Evolutionary conservation across 306 rosid species (phyloP), one percentile per base, ranked within the genome.

Genomic region (Ziziphus jujuba): DNA sequence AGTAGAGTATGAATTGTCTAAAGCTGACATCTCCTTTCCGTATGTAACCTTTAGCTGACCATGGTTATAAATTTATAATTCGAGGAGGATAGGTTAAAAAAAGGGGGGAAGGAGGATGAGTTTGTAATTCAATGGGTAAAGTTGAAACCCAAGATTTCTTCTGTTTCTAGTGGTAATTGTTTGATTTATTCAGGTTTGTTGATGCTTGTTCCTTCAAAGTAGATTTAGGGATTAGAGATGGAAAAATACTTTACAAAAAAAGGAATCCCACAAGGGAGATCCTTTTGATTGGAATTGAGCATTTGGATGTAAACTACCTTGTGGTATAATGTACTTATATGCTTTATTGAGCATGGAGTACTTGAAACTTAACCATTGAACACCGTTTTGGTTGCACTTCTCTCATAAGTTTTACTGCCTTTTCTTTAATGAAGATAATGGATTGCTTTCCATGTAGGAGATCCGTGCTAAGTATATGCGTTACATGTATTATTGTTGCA

Each of bases 111-210:
- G 6, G 62, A 22, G 25, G 35, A 2, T 22, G 66, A 21, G 67
- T 25, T 28, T 17, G 59, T 54, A 15, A 14, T 65, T 49, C 52
- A 19, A 40, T 7, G 61, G 52, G 59, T 22, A 22, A 23, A 48
- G 21, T 34, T 36, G 38, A 21, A 54, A 47, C 52, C 22, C 12
- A 14, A 9, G 16, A 24, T 34, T 24, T 20, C 17, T 54, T 68
- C 72, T 5, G 38, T 59, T 17, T 13, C 11, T 28, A 63, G 69
- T 49, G 6, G 0, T 31, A 23, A 76, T 72, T 69, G n/a, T 49
- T 75, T 62, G 24, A 66, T 75, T 75, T 44, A 6, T 69, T 60
- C 33, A 16, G 59, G 54, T 51, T 45, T 62, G 9, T 13, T 36
- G 13, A 38, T 31, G 34, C 21, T 66, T 21, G 21, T 47, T 9